Conservation (phyloP, 345 rosid species). For the Brassica incana region DNA sequence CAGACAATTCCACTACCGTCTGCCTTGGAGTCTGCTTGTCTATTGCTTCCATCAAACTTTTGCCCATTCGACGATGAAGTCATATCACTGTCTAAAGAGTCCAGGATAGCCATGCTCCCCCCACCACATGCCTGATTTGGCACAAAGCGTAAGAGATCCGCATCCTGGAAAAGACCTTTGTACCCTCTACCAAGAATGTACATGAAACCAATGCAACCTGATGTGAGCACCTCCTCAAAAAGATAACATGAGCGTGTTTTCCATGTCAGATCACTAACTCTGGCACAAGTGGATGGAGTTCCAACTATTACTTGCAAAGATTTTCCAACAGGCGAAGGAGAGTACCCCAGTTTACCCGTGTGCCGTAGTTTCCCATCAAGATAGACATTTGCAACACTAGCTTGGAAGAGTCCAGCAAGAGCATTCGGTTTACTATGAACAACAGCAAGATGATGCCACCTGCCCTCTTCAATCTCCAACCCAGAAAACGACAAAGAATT, state of each 20-base stretch:
- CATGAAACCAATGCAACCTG: slow-evolving; percentile 97
- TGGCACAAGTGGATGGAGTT: slow-evolving; percentile 77
- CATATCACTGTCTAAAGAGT: slow-evolving; percentile 79
- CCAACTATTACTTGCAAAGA: slow-evolving; percentile 94
- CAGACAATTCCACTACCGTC: slow-evolving; percentile 99
- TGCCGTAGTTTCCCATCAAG: slow-evolving; percentile 95
- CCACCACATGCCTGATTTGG: slow-evolving; percentile 99
- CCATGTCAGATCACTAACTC: slow-evolving; percentile 84
- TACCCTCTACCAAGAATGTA: slow-evolving; percentile 97
- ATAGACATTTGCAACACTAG: slow-evolving; percentile 95
- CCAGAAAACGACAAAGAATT: slow-evolving; percentile 88
- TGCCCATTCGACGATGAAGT: slow-evolving; percentile 60
- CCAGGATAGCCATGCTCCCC: slow-evolving; percentile 97
- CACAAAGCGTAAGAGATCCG: slow-evolving; percentile 91
- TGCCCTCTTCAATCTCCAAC: slow-evolving; percentile 87
- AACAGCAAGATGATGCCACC: slow-evolving; percentile 99
- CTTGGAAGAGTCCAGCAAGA: slow-evolving; percentile 98
- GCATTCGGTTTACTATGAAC: slow-evolving; percentile 99
- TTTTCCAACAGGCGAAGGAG: slow-evolving; percentile 95
- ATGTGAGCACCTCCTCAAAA: slow-evolving; percentile 95
- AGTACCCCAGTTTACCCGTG: slow-evolving; percentile 95
- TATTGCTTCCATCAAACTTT: slow-evolving; percentile 65
- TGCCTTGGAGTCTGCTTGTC: slow-evolving; percentile 78
- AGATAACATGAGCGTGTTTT: slow-evolving; percentile 96
- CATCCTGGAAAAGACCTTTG: slow-evolving; percentile 95